These are phyloP conservation scores for Hyaloscypha bicolor DNA, from an alignment of 495 filamentous ascomycete genomes.

Conservation along the genomic window DNA sequence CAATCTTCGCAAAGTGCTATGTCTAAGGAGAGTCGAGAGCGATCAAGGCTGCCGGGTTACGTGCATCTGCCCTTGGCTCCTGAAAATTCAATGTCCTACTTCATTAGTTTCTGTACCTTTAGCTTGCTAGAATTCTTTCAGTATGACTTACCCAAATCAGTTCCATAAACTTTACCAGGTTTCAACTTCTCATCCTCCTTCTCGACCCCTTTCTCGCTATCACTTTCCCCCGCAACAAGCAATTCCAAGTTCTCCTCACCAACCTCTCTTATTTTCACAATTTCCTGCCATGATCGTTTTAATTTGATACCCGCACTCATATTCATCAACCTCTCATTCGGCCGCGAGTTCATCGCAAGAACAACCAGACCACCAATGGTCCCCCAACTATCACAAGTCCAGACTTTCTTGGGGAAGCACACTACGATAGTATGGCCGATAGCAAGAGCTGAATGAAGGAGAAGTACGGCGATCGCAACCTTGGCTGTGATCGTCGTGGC, in stretches of 20 bases:
- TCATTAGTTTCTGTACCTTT: no score
- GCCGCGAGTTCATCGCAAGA: constrained; percentile 3
- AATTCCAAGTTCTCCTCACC: not conserved
- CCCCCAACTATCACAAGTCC: not conserved
- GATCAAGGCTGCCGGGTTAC: no score
- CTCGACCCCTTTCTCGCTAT: not conserved
- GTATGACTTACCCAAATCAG: not conserved
- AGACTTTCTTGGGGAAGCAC: not conserved
- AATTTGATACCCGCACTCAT: constrained; percentile 5
- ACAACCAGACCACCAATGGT: not conserved
- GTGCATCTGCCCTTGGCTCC: no score
- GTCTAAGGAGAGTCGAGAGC: no score
- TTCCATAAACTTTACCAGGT: not conserved
- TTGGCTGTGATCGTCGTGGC: not conserved
- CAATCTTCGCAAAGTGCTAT: no score
- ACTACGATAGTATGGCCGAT: not conserved
- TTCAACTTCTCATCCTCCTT: not conserved
- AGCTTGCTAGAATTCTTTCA: no score
- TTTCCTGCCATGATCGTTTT: not conserved
- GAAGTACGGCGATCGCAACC: not conserved
- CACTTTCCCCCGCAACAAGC: not conserved
- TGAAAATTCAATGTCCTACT: no score
- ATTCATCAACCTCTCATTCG: not conserved
- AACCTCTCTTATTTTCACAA: constrained; percentile 2
- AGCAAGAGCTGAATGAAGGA: constrained; percentile 2